Conservation (phyloP, 441 rosid genomes). For the Bocquillonia castaneifolia region DNA sequence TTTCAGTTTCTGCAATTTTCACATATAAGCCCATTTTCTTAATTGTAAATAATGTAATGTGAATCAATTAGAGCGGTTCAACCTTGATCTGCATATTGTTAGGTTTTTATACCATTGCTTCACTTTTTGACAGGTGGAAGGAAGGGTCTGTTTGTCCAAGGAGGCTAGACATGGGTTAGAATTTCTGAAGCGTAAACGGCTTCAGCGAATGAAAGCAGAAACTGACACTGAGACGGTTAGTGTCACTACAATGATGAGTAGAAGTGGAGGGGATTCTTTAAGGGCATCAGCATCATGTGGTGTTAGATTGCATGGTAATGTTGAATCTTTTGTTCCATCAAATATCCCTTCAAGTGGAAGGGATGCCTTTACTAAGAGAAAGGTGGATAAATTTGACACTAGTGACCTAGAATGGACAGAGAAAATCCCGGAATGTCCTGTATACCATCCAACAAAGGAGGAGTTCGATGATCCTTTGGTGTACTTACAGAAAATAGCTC, state of each 20-base stretch:
- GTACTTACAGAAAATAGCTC: constrained; percentile 86
- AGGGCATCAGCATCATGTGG: constrained; percentile 79
- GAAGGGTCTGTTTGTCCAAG: constrained; percentile 66
- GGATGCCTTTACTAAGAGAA: constrained; percentile 49
- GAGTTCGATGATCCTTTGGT: constrained; percentile 96
- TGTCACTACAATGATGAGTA: constrained; percentile 42
- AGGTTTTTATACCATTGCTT: neutral
- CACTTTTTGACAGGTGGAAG: constrained; percentile 71
- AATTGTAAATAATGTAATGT: no score
- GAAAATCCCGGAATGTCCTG: constrained; percentile 89
- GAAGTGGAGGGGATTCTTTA: constrained; percentile 88
- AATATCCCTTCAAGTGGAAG: constrained; percentile 40
- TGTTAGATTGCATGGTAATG: constrained; percentile 52
- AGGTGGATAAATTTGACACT: constrained; percentile 68
- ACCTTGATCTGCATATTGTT: no score
- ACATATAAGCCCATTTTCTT: no score
- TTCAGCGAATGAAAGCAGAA: constrained; percentile 60
- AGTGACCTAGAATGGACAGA: constrained; percentile 86
- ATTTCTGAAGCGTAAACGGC: constrained; percentile 77
- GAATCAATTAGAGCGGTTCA: no score
- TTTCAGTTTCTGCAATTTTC: no score
- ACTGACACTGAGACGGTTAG: constrained; percentile 40
- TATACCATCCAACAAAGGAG: constrained; percentile 81
- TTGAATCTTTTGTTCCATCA: constrained; percentile 33
- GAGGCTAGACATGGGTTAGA: constrained; percentile 75